Evolutionary conservation across 2,329 filamentous ascomycete species (phyloP).

Genomic region (Achaetomium macrosporum): DNA sequence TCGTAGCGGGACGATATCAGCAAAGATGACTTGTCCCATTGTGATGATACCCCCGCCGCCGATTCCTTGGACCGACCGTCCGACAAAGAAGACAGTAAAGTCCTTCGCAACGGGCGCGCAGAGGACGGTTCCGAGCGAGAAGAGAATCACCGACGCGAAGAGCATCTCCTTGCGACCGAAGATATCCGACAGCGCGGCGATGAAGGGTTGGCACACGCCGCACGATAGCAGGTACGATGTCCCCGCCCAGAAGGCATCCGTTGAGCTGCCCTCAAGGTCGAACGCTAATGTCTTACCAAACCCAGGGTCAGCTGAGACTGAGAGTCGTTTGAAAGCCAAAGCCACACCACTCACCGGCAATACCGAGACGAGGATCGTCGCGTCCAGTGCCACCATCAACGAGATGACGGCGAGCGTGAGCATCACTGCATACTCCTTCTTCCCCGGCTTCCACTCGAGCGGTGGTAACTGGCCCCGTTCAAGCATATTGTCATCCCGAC

Average conservation of each 20-base stretch:
- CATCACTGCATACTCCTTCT: conserved; percentile 37
- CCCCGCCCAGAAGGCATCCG: conserved; percentile 43
- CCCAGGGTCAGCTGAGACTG: background rate
- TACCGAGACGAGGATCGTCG: conserved; percentile 41
- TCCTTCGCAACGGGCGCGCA: conserved; percentile 32
- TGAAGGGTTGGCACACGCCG: conserved; percentile 38
- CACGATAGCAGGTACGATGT: conserved; percentile 42
- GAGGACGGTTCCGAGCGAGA: conserved; percentile 38
- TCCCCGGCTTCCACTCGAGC: conserved; percentile 33
- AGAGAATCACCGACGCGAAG: conserved; percentile 38
- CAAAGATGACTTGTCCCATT: conserved; percentile 36
- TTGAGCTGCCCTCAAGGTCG: conserved; percentile 31
- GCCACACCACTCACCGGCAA: conserved; percentile 32
- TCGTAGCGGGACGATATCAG: conserved; percentile 38
- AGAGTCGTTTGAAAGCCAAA: background rate
- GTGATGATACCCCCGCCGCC: conserved; percentile 39
- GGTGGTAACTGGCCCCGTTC: conserved; percentile 12
- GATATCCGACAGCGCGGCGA: conserved; percentile 38
- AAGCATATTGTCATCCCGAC: background rate
- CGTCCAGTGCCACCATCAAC: conserved; percentile 44
- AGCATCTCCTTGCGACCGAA: conserved; percentile 43
- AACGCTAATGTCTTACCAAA: conserved; percentile 29
- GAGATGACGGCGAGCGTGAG: conserved; percentile 37
- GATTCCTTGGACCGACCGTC: conserved; percentile 36
- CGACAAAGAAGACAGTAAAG: conserved; percentile 33